A percentile compares a stretch with the other conserved stretches of the same genome.
These are phyloP conservation scores for Alternaria sp. DNA, from an alignment of 2,329 filamentous ascomycete genomes.

Conservation along the genomic window DNA sequence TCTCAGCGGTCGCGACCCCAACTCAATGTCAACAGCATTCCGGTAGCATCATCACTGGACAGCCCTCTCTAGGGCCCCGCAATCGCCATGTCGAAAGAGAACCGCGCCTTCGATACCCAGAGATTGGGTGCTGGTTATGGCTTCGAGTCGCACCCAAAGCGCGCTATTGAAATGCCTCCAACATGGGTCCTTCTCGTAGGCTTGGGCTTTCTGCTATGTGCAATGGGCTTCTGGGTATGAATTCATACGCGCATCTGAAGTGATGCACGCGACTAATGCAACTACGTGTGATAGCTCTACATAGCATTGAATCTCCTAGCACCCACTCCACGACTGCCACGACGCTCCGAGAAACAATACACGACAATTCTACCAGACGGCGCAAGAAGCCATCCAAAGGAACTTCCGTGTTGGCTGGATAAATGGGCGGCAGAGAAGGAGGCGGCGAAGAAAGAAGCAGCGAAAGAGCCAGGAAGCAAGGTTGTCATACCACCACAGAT, in stretches of 20 bases:
- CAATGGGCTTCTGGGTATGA: constrained; percentile 43
- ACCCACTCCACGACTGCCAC: constrained; percentile 77
- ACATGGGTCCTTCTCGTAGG: constrained; percentile 43
- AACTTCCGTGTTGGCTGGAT: constrained; percentile 88
- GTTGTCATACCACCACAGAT: constrained; percentile 51
- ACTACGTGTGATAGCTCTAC: constrained; percentile 63
- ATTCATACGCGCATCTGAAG: neutral
- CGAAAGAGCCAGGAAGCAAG: constrained; percentile 32
- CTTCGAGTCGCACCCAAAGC: constrained; percentile 35
- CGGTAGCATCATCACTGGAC: constrained; percentile 28
- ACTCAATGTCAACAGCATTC: constrained; percentile 30
- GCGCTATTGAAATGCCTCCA: constrained; percentile 40
- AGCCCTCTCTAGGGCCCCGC: constrained; percentile 17
- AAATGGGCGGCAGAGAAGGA: constrained; percentile 69
- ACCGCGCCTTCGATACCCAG: constrained; percentile 39
- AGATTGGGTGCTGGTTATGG: constrained; percentile 35
- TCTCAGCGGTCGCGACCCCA: constrained; percentile 13
- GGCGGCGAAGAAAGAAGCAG: constrained; percentile 45
- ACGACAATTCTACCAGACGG: constrained; percentile 75
- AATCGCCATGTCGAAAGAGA: constrained; percentile 29
- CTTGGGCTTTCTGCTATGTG: constrained; percentile 32
- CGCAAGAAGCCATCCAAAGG: constrained; percentile 61
- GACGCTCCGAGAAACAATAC: constrained; percentile 85
- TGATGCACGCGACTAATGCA: constrained; percentile 2
- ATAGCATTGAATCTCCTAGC: constrained; percentile 76